Evolutionary conservation across 2,329 filamentous ascomycete genomes (phyloP), one percentile per base, ranked within the genome.

Genomic region (Diaporthe sp.): DNA sequence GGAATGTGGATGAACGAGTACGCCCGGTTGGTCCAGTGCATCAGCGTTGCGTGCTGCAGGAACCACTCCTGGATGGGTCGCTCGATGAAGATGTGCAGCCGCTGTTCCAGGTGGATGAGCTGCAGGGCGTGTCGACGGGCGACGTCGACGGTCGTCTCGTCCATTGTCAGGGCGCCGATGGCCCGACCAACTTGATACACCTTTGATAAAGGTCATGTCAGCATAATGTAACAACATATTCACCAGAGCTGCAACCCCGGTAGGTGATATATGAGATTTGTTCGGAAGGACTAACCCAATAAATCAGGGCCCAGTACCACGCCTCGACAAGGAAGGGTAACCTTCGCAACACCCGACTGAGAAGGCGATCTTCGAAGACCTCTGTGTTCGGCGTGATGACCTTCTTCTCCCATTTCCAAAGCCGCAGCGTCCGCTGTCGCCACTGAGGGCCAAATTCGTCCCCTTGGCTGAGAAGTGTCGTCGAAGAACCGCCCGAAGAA

Each of bases 1-100:
- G 93, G 93, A 74, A 95, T 95, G 82, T 95, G 93, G 79, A 95
- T 94, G 83, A 94, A 94, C 8, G 92, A 94, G 83, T 95, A 95
- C 38, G 90, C 87, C 79, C 92, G 89, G 83, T 95, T 95, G 78
- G 92, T 93, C 89, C 89, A 94, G 77, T 86, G 89, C 85, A 95
- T 89, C 55, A 92, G 78, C 38, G 84, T 80, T 2, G 91, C 88
- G 69, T 88, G 87, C 28, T 83, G 81, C 74, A 85, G 80, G 79
- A 88, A 88, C 82, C 84, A 87, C 47, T 83, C 82, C 82, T 95
- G 93, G 60, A 94, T 87, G 17, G 84, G 84, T 4, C 90, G 83
- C 81, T 95, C 93, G 84, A 87, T 86, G 82, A 94, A 94, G 40
- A 94, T 88, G 74, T 89, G 87, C 2, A 94, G 85, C 0, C 82